These are phyloP conservation scores for Verticillium longisporum DNA, from an alignment of 2,329 filamentous ascomycete genomes.

Conservation along the genomic window DNA sequence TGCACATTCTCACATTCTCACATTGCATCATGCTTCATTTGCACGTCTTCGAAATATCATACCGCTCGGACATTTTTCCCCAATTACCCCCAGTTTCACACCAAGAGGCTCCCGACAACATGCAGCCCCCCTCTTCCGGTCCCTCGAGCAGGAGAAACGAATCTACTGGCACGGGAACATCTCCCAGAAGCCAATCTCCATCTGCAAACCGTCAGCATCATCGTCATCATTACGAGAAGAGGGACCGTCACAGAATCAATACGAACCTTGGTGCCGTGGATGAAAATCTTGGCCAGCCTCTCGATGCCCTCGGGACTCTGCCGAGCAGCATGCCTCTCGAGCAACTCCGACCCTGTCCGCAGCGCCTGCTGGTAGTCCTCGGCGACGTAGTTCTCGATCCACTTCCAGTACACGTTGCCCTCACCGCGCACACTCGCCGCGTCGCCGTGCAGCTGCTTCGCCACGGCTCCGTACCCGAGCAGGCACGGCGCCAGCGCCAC, in stretches of 20 bases:
- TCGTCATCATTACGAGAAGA: too few species aligned
- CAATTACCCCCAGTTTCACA: not conserved
- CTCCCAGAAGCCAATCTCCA: conserved; percentile 50
- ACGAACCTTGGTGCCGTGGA: conserved; percentile 71
- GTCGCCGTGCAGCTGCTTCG: conserved; percentile 60
- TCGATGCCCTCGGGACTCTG: conserved; percentile 73
- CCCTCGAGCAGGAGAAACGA: not conserved
- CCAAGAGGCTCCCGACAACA: not conserved
- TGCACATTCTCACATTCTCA: too few species aligned
- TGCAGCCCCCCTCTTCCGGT: not conserved
- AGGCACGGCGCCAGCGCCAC: conserved; percentile 80
- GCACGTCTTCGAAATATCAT: too few species aligned
- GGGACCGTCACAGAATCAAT: not conserved
- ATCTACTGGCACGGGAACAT: conserved; percentile 34
- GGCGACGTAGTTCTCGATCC: conserved; percentile 84
- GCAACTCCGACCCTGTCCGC: conserved; percentile 61
- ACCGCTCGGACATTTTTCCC: not conserved
- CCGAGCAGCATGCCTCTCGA: conserved; percentile 67
- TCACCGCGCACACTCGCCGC: conserved; percentile 48
- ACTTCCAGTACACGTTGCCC: conserved; percentile 75
- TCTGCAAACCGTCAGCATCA: conserved; percentile 20
- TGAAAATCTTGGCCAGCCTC: conserved; percentile 76
- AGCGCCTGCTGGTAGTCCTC: conserved; percentile 74
- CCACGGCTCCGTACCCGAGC: conserved; percentile 81
- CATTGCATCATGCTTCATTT: too few species aligned